These are phyloP conservation scores for Daedalea quercina DNA, from an alignment of 768 basidiomycete species.

Conservation along the genomic window DNA sequence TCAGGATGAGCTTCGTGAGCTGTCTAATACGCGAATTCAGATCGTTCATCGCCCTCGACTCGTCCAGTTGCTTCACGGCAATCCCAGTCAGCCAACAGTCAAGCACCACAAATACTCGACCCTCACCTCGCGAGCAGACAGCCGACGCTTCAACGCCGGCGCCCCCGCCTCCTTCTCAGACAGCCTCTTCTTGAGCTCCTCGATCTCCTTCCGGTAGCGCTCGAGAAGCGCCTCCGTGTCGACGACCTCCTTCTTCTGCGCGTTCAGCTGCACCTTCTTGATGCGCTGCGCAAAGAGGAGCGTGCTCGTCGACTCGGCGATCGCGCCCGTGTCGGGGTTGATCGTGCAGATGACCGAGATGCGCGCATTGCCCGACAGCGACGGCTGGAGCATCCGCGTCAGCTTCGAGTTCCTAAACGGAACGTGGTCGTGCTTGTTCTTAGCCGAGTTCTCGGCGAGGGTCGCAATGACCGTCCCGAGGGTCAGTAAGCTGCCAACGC, in stretches of 20 bases:
- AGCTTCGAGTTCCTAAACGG: constrained; percentile 95
- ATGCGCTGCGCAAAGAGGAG: constrained; percentile 87
- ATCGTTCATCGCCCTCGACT: constrained; percentile 80
- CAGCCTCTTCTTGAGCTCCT: constrained; percentile 73
- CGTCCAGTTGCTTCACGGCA: constrained; percentile 63
- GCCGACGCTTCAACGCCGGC: constrained; percentile 31
- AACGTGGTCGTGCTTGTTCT: constrained; percentile 78
- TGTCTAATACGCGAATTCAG: constrained; percentile 76
- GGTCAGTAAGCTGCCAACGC: constrained; percentile 63
- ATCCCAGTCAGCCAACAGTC: constrained; percentile 5
- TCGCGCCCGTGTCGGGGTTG: constrained; percentile 74
- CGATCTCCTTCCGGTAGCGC: constrained; percentile 91
- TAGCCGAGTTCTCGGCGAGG: constrained; percentile 80
- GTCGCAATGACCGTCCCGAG: constrained; percentile 91
- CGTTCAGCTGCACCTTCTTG: constrained; percentile 85
- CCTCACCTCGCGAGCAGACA: constrained; percentile 40
- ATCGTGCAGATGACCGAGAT: constrained; percentile 96
- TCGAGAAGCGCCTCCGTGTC: constrained; percentile 93
- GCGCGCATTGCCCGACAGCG: constrained; percentile 89
- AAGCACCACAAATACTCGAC: neutral
- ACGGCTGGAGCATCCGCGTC: constrained; percentile 91
- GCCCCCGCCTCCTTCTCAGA: constrained; percentile 65
- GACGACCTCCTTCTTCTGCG: constrained; percentile 89
- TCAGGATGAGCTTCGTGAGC: constrained; percentile 77
- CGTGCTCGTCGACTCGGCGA: constrained; percentile 83